phyloP scores from a whole-genome alignment of 163 green algal species.

The Prototheca wickerhamii region DNA sequence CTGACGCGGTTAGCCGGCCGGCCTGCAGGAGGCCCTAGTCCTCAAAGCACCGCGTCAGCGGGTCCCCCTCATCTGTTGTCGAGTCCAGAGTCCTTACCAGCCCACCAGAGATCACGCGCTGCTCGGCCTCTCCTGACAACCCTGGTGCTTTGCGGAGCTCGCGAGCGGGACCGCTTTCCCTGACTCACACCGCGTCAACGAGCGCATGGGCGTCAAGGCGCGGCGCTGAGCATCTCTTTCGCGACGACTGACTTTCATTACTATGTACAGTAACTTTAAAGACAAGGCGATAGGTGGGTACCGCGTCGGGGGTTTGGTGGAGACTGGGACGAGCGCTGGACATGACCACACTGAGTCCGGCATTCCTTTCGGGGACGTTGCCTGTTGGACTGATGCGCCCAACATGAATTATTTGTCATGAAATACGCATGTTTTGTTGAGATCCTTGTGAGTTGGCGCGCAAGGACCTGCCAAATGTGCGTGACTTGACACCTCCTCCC shows the following conservation, averaged over 20 bases:
- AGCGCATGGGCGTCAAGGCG: not conserved
- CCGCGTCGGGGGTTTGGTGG: too few species aligned
- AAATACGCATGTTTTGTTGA: too few species aligned
- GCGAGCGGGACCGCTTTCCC: not conserved
- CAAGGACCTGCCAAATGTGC: too few species aligned
- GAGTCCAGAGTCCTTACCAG: not conserved
- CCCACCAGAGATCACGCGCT: not conserved
- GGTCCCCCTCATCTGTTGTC: not conserved
- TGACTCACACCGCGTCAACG: not conserved
- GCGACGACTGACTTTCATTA: not conserved
- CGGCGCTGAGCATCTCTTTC: not conserved
- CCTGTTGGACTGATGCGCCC: too few species aligned
- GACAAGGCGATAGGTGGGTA: slow-evolving; percentile 59
- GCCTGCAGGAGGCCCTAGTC: too few species aligned
- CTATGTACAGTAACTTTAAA: slow-evolving; percentile 68
- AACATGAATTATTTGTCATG: too few species aligned
- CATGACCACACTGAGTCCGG: too few species aligned
- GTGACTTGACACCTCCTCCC: too few species aligned
- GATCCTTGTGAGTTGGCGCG: too few species aligned
- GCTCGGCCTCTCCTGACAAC: not conserved
- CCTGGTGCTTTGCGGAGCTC: not conserved
- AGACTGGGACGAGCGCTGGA: too few species aligned
- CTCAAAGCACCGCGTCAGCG: too few species aligned
- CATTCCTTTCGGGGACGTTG: too few species aligned
- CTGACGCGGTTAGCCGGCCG: not conserved